These are phyloP conservation scores for Bipolaris bicolor DNA, from an alignment of 2,329 filamentous ascomycete genomes.

Conservation along the genomic window DNA sequence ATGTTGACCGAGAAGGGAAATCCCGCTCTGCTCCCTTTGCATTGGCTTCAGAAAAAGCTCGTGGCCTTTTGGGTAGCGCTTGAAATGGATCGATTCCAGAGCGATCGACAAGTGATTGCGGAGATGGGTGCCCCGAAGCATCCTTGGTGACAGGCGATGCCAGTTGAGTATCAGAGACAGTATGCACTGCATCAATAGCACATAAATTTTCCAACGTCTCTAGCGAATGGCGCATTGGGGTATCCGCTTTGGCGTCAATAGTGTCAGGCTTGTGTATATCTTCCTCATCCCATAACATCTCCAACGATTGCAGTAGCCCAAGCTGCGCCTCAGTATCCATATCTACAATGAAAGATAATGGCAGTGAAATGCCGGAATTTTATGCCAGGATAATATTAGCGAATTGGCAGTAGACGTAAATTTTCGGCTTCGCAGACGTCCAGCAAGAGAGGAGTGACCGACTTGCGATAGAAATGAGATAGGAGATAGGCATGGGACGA, in stretches of 20 bases:
- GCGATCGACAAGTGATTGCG: not conserved
- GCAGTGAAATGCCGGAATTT: not conserved
- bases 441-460: too few relatives aligned
- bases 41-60: not conserved
- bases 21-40: not conserved
- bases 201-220: not conserved
- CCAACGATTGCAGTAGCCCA: not conserved
- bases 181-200: not conserved
- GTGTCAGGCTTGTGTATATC: not conserved
- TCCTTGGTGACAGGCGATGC: not conserved
- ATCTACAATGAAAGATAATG: not conserved
- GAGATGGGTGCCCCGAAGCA: not conserved
- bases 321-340: not conserved
- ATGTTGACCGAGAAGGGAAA: not conserved
- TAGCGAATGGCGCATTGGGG: not conserved
- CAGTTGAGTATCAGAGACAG: not conserved
- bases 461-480: too few relatives aligned
- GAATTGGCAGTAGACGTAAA: too few relatives aligned
- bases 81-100: not conserved
- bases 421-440: too few relatives aligned
- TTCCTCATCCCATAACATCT: not conserved
- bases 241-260: not conserved
- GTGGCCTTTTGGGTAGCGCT: not conserved
- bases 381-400: not conserved
- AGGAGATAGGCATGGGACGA: too few relatives aligned